phyloP scores from a whole-genome alignment of 2,329 filamentous ascomycete species.

The Ramichloridium luteum region DNA sequence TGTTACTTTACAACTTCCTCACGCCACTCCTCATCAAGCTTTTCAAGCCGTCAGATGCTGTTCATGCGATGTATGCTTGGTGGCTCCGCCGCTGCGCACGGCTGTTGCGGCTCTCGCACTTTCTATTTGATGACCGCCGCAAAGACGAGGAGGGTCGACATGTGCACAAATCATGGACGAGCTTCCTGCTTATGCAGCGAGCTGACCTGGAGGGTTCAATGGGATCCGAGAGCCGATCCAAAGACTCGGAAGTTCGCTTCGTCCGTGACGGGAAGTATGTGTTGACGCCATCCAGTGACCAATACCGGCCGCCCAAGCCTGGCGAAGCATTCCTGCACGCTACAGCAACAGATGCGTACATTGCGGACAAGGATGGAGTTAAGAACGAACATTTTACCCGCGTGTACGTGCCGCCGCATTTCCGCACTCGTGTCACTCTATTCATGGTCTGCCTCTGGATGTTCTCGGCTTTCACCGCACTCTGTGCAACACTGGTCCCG shows the following conservation, averaged over 20 bases:
- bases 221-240: conserved; percentile 9
- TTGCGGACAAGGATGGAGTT: conserved; percentile 22
- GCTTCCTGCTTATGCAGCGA: conserved; percentile 12
- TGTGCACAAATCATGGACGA: conserved; percentile 20
- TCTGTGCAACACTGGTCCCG: conserved; percentile 74
- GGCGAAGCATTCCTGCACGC: conserved; percentile 69
- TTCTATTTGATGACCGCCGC: conserved; percentile 75
- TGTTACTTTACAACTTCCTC: conserved; percentile 93
- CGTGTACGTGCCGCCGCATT: conserved; percentile 70
- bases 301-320: conserved; percentile 84
- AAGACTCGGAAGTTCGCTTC: conserved; percentile 37
- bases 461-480: conserved; percentile 78
- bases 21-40: conserved; percentile 78
- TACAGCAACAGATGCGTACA: conserved; percentile 42
- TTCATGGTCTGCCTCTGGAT: conserved; percentile 89
- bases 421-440: conserved; percentile 63
- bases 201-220: conserved; percentile 5
- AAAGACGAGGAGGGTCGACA: conserved; percentile 66
- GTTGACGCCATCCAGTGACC: conserved; percentile 84
- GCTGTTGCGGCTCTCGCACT: conserved; percentile 70
- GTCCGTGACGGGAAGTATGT: conserved; percentile 69
- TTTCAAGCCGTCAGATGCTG: conserved; percentile 70
- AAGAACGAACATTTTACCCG: conserved; percentile 37
- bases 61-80: conserved; percentile 84
- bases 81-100: conserved; percentile 87